Percentiles rank a stretch among this genome's conserved stretches.
Conservation (phyloP, 208 protist species). For the Leishmania martiniquensis region DNA sequence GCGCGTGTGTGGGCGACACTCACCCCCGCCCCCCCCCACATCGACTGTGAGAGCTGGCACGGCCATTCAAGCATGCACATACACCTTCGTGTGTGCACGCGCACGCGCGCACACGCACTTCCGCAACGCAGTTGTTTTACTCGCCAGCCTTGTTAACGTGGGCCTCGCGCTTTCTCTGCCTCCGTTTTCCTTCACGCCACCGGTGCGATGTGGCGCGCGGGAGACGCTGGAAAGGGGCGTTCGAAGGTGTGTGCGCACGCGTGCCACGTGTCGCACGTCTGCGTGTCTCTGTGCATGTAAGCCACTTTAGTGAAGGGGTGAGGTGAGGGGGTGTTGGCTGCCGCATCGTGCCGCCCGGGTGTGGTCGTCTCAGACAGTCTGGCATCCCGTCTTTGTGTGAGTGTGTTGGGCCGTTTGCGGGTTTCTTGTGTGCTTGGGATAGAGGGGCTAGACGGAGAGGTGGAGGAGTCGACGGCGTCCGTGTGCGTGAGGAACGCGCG, state of each 20-base stretch:
- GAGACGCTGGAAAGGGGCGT: background rate
- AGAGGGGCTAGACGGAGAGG: background rate
- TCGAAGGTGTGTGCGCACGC: background rate
- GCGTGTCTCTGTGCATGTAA: slow-evolving; percentile 1
- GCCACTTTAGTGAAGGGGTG: slow-evolving; percentile 2
- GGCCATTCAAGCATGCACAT: slow-evolving; percentile 10
- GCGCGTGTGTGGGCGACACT: background rate
- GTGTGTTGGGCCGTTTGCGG: background rate
- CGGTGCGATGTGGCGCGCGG: background rate
- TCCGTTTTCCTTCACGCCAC: background rate
- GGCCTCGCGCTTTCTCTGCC: background rate
- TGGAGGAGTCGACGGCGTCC: background rate
- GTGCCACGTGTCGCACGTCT: slow-evolving; percentile 7
- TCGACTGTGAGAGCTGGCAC: background rate
- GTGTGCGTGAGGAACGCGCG: background rate
- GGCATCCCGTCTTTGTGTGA: background rate
- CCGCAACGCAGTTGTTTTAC: background rate
- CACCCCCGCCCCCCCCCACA: background rate
- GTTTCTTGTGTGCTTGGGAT: background rate
- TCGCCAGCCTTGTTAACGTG: background rate
- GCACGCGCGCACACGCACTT: background rate
- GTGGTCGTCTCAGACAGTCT: background rate
- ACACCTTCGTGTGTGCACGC: background rate
- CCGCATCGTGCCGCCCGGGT: background rate
- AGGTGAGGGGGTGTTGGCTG: background rate